Percentiles rank a stretch among this genome's conserved stretches.
phyloP scores from a whole-genome alignment of 305 asterid genomes.

The Rubia occidens region DNA sequence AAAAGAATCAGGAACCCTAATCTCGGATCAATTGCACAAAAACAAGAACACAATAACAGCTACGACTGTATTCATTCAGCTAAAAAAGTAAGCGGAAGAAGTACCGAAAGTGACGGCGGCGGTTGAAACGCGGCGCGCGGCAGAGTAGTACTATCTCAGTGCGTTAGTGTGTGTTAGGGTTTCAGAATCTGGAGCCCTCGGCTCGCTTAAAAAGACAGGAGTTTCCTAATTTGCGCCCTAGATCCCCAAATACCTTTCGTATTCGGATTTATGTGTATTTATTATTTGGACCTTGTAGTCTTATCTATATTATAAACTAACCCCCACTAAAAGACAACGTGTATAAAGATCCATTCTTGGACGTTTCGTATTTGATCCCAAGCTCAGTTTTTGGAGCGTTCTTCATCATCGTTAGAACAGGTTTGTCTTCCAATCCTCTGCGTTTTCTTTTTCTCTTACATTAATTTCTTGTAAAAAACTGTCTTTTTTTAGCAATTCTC shows the following conservation, averaged over 20 bases:
- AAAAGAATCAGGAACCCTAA: background rate
- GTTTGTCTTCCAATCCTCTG: background rate
- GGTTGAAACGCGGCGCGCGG: background rate
- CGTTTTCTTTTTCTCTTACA: background rate
- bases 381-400: background rate
- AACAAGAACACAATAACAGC: background rate
- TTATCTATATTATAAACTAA: background rate
- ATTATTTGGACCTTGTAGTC: background rate
- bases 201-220: slow-evolving; percentile 1
- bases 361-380: background rate
- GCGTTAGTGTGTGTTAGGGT: slow-evolving; percentile 6
- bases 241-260: background rate
- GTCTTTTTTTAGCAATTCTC: background rate
- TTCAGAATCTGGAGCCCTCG: background rate
- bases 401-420: background rate
- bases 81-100: background rate
- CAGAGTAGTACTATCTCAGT: background rate
- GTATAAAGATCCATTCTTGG: background rate
- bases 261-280: background rate
- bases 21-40: background rate
- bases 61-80: background rate
- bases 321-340: background rate
- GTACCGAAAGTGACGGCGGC: background rate
- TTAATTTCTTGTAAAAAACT: background rate
- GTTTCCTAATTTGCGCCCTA: background rate